Percentiles rank a stretch among this genome's conserved stretches.
Evolutionary conservation across 306 rosid species (phyloP).

Genomic region (Cucumis sativus): Cucumber_9930_V3 NC_026656.2:1880001-1880500

Average conservation of each 20-base stretch:
- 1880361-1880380: no score
- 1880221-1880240: conserved; percentile 37
- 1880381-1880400: no score
- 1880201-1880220: conserved; percentile 14
- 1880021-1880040: not conserved
- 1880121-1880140: not conserved
- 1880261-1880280: conserved; percentile 20
- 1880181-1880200: not conserved
- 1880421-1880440: no score
- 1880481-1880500: no score
- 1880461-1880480: no score
- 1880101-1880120: conserved; percentile 14
- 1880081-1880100: conserved; percentile 24
- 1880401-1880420: no score
- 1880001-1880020: not conserved
- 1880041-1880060: not conserved
- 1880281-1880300: conserved; percentile 38
- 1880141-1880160: not conserved
- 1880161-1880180: not conserved
- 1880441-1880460: no score
- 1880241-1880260: conserved; percentile 19
- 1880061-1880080: conserved; percentile 19
- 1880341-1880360: no score
- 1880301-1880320: conserved; percentile 29
- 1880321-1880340: conserved; percentile 48